phyloP scores from a whole-genome alignment of 352 stramenopile species.

The Phytopythium vexans region DNA sequence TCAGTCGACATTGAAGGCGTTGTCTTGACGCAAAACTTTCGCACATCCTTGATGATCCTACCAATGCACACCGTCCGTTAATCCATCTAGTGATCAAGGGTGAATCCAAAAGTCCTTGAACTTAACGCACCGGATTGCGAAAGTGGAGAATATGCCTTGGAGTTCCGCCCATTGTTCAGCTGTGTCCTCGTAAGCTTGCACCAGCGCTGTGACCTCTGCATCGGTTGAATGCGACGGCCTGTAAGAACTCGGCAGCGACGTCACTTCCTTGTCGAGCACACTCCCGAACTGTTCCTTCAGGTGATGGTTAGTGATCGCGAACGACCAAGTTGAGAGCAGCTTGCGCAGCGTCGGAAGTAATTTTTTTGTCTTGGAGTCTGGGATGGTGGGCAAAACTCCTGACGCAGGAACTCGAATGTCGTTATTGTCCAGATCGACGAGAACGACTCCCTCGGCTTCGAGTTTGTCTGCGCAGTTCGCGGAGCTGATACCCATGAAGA shows the following conservation, averaged over 20 bases:
- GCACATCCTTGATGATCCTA: constrained; percentile 61
- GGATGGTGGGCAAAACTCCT: constrained; percentile 42
- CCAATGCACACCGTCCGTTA: constrained; percentile 1
- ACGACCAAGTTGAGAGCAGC: constrained; percentile 4
- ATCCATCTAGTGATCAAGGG: neutral
- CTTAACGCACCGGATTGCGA: constrained; percentile 34
- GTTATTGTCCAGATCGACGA: constrained; percentile 72
- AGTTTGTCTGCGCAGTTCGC: constrained; percentile 35
- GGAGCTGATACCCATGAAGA: constrained; percentile 71
- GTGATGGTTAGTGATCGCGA: neutral
- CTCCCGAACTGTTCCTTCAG: neutral
- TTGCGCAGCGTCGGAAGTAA: constrained; percentile 52
- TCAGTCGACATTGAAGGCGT: constrained; percentile 4
- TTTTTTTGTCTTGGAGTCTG: constrained; percentile 61
- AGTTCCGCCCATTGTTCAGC: constrained; percentile 61
- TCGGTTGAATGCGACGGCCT: constrained; percentile 17
- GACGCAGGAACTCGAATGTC: constrained; percentile 41
- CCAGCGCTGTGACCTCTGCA: constrained; percentile 16
- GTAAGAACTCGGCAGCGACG: constrained; percentile 11
- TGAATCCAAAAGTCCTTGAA: neutral
- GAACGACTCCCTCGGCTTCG: constrained; percentile 49
- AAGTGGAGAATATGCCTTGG: constrained; percentile 46
- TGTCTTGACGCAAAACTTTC: constrained; percentile 45
- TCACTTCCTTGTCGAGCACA: neutral
- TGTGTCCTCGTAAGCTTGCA: constrained; percentile 42